Evolutionary conservation across 2,329 filamentous ascomycete species (phyloP).

Genomic region (Penicillium sumatraense): DNA sequence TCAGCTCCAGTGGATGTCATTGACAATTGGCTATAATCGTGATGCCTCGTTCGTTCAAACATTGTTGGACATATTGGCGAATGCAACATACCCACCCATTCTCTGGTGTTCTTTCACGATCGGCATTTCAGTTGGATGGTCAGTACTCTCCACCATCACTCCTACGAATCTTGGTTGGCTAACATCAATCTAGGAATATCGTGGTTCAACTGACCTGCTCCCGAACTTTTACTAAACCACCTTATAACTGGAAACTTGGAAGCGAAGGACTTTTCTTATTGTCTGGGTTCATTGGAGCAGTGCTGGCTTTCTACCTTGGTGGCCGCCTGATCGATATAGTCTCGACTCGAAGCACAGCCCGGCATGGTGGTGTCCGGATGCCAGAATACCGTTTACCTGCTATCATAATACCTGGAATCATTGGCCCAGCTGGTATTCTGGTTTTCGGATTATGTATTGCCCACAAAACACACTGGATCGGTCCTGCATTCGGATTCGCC

Average conservation of each 20-base stretch:
- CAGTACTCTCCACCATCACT: not conserved
- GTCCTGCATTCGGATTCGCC: slow-evolving; percentile 29
- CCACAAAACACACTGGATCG: slow-evolving; percentile 29
- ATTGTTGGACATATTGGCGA: slow-evolving; percentile 26
- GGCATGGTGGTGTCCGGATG: slow-evolving; percentile 25
- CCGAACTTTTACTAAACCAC: slow-evolving; percentile 30
- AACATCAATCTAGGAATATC: slow-evolving; percentile 27
- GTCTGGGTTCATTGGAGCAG: slow-evolving; percentile 29
- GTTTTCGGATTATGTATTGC: slow-evolving; percentile 32
- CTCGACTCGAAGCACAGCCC: slow-evolving; percentile 28
- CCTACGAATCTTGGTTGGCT: not conserved
- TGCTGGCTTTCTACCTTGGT: slow-evolving; percentile 33
- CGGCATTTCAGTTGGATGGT: slow-evolving; percentile 34
- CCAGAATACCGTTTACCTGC: slow-evolving; percentile 35
- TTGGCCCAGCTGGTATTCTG: slow-evolving; percentile 29
- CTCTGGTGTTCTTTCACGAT: slow-evolving; percentile 33
- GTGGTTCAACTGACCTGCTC: slow-evolving; percentile 35
- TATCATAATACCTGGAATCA: slow-evolving; percentile 28
- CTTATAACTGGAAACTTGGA: slow-evolving; percentile 31
- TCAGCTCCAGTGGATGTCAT: slow-evolving; percentile 26
- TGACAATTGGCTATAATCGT: slow-evolving; percentile 25
- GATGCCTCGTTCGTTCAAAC: slow-evolving; percentile 30
- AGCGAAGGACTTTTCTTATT: slow-evolving; percentile 31
- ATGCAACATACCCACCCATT: slow-evolving; percentile 30
- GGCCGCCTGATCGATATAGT: slow-evolving; percentile 35